Conservation (phyloP, 441 rosid genomes). For the Populus tomentosa region DNA sequence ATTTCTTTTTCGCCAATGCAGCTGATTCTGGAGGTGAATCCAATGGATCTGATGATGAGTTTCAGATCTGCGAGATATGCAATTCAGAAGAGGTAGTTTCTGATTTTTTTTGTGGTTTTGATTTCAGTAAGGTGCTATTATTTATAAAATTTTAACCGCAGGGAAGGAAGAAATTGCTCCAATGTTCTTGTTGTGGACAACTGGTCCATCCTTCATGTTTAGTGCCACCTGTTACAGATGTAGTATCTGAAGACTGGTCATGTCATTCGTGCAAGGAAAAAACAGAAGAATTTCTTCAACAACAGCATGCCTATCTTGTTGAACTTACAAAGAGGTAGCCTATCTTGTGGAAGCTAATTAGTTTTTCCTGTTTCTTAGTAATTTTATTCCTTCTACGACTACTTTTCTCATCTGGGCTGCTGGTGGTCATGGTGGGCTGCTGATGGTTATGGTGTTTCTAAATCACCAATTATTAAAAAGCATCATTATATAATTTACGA, state of each 20-base stretch:
- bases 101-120: slow-evolving; percentile 13
- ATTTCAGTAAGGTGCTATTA: slow-evolving; percentile 13
- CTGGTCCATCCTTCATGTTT: slow-evolving; percentile 86
- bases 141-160: slow-evolving; percentile 32
- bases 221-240: slow-evolving; percentile 72
- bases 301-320: slow-evolving; percentile 57
- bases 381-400: slow-evolving; percentile 2
- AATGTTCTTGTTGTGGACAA: slow-evolving; percentile 92
- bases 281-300: slow-evolving; percentile 89
- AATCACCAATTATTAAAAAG: slow-evolving; percentile 11
- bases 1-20: slow-evolving; percentile 38
- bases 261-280: slow-evolving; percentile 96
- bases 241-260: slow-evolving; percentile 75
- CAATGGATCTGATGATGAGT: slow-evolving; percentile 95
- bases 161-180: slow-evolving; percentile 95
- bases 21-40: slow-evolving; percentile 85
- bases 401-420: slow-evolving; percentile 10
- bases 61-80: slow-evolving; percentile 96
- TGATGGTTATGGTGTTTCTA: not conserved
- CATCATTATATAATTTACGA: slow-evolving; percentile 20
- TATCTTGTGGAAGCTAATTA: not conserved
- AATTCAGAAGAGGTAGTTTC: slow-evolving; percentile 78
- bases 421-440: not conserved
- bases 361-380: not conserved
- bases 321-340: slow-evolving; percentile 74